Evolutionary conservation across 768 basidiomycete species (phyloP).

Genomic region (Auricularia cornea): DNA sequence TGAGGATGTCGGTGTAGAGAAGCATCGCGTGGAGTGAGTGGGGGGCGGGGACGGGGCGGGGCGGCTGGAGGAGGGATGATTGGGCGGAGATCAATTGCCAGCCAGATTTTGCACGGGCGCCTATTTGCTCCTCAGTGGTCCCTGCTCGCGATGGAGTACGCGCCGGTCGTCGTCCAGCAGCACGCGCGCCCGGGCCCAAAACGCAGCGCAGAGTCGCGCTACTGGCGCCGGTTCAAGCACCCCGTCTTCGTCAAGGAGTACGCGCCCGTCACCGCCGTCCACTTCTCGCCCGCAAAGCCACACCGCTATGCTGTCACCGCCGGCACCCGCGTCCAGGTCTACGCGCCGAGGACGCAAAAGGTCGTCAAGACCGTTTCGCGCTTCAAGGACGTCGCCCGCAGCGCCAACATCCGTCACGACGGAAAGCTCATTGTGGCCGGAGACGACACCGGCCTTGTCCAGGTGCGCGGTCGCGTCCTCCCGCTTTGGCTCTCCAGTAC

Average conservation of each 20-base stretch:
- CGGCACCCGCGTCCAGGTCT: constrained; percentile 88
- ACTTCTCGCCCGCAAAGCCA: constrained; percentile 81
- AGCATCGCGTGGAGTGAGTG: constrained; percentile 43
- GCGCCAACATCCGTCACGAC: constrained; percentile 81
- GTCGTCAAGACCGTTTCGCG: constrained; percentile 92
- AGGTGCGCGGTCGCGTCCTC: constrained; percentile 31
- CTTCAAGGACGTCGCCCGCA: constrained; percentile 92
- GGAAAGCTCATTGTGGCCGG: constrained; percentile 94
- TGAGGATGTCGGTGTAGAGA: constrained; percentile 64
- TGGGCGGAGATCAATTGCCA: neutral
- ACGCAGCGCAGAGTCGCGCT: constrained; percentile 65
- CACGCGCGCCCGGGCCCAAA: constrained; percentile 51
- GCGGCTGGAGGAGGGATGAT: neutral
- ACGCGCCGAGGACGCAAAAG: constrained; percentile 93
- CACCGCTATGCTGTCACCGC: constrained; percentile 95
- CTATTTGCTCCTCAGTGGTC: neutral
- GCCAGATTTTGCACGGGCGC: constrained; percentile 3
- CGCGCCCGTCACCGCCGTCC: constrained; percentile 88
- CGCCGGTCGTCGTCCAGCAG: constrained; percentile 56
- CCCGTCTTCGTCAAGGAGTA: constrained; percentile 97
- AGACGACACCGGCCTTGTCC: constrained; percentile 86
- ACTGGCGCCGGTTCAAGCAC: constrained; percentile 82
- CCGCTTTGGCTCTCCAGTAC: no score
- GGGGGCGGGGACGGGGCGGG: neutral
- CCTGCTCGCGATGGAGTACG: constrained; percentile 64